Percentiles rank a stretch among this genome's conserved stretches.
Evolutionary conservation across 179 eudicot species (phyloP).

Genomic region (Carnegiea gigantea): DNA sequence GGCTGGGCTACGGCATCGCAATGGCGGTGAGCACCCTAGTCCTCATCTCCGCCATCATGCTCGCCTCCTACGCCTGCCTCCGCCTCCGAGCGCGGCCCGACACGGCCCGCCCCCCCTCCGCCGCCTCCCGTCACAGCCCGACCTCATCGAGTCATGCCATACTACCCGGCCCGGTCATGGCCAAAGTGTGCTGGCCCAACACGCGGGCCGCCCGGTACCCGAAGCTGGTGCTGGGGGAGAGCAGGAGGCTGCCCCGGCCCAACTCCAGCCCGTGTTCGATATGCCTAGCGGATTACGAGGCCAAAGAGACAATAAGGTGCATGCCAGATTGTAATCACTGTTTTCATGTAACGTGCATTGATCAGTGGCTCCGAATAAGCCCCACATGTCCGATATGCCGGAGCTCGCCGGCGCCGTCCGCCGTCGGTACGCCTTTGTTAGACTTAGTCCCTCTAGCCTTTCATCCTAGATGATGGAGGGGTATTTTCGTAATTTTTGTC

Average conservation of each 20-base stretch:
- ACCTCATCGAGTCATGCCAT: background rate
- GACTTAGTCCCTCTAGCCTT: conserved; percentile 23
- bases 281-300: conserved; percentile 17
- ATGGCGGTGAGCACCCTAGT: conserved; percentile 37
- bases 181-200: background rate
- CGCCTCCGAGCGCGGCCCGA: conserved; percentile 32
- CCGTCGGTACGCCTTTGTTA: conserved; percentile 10
- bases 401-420: conserved; percentile 23
- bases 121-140: background rate
- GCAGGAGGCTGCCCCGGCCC: conserved; percentile 16
- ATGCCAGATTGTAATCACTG: conserved; percentile 28
- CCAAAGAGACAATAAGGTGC: conserved; percentile 18
- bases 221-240: conserved; percentile 12
- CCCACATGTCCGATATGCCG: conserved; percentile 26
- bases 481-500: background rate
- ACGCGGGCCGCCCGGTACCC: background rate
- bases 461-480: background rate
- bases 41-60: conserved; percentile 40
- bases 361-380: conserved; percentile 25
- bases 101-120: conserved; percentile 1
- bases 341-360: conserved; percentile 19
- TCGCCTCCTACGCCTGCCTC: conserved; percentile 40
- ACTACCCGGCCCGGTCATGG: conserved; percentile 31
- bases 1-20: conserved; percentile 43
- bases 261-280: conserved; percentile 25